Evolutionary conservation across 805 yeast species (phyloP).

Genomic region (Cyberlindnera sargentensis): DNA sequence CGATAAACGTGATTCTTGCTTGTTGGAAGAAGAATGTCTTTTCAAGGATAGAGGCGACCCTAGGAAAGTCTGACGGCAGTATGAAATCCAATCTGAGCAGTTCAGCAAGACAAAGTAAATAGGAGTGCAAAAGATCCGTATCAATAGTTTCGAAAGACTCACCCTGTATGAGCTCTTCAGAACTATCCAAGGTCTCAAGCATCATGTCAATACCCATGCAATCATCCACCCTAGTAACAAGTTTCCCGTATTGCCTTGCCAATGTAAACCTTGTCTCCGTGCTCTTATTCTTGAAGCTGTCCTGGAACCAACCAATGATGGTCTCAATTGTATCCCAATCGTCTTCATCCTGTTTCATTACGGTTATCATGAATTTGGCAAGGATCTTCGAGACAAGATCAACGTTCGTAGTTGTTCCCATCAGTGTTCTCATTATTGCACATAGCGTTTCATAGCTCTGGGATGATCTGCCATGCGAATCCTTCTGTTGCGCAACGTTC

Average conservation of each 20-base stretch:
- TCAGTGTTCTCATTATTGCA: not conserved
- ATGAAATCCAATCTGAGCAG: conserved; percentile 14
- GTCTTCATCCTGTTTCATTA: conserved; percentile 10
- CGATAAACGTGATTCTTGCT: conserved; percentile 38
- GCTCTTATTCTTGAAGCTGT: conserved; percentile 39
- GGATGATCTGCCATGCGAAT: conserved; percentile 5
- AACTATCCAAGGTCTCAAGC: conserved; percentile 17
- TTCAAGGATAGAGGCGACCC: conserved; percentile 30
- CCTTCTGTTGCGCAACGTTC: conserved; percentile 20
- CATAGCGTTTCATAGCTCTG: not conserved
- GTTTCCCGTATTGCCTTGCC: conserved; percentile 57
- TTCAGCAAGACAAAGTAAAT: conserved; percentile 31
- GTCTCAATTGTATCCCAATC: conserved; percentile 32
- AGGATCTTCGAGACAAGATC: conserved; percentile 19
- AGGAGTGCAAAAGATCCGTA: conserved; percentile 26
- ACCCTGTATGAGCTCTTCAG: conserved; percentile 21
- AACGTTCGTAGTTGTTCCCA: not conserved
- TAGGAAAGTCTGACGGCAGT: conserved; percentile 6
- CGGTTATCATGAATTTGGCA: conserved; percentile 17
- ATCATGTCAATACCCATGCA: conserved; percentile 38
- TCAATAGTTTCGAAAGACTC: conserved; percentile 27
- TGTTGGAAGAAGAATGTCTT: conserved; percentile 52
- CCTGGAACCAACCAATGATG: conserved; percentile 41
- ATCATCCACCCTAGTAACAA: conserved; percentile 29
- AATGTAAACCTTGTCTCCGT: conserved; percentile 54